These are phyloP conservation scores for Malania oleifera DNA, from an alignment of 164 flowering plant genomes.

Conservation along the genomic window DNA sequence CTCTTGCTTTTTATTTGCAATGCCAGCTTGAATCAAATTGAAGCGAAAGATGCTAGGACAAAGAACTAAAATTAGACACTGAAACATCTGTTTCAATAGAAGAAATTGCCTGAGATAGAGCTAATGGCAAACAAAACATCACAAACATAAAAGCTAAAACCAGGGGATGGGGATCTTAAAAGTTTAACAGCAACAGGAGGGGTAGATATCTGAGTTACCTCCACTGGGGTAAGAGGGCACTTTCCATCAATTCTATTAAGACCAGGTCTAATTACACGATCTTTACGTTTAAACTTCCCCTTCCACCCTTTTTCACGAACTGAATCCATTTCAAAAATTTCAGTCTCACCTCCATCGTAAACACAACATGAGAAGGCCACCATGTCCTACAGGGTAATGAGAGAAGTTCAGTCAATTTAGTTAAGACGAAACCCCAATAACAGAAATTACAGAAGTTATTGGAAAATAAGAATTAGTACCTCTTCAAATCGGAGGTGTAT, in stretches of 20 bases:
- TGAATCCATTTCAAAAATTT: slow-evolving; percentile 57
- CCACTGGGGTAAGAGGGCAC: slow-evolving; percentile 92
- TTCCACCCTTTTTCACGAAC: slow-evolving; percentile 78
- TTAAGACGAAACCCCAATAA: background rate
- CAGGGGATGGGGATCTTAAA: background rate
- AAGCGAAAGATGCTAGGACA: too few relatives aligned
- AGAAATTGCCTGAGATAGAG: background rate
- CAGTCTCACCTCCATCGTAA: slow-evolving; percentile 74
- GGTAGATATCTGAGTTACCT: slow-evolving; percentile 43
- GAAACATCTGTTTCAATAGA: too few relatives aligned
- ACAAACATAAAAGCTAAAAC: background rate
- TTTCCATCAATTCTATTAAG: slow-evolving; percentile 64
- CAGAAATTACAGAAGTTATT: background rate
- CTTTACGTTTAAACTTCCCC: slow-evolving; percentile 59
- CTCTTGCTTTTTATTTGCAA: too few relatives aligned
- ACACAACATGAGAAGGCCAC: slow-evolving; percentile 96
- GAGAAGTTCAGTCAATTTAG: background rate
- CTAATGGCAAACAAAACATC: background rate
- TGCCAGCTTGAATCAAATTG: too few relatives aligned
- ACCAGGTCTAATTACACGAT: slow-evolving; percentile 49
- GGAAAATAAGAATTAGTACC: slow-evolving; percentile 35
- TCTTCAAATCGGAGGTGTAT: slow-evolving; percentile 91
- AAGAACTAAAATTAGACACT: too few relatives aligned
- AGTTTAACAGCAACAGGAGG: background rate
- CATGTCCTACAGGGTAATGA: slow-evolving; percentile 64